Percentiles rank a stretch among this genome's conserved stretches.
Evolutionary conservation across 2,329 filamentous ascomycete genomes (phyloP).

Genomic region (Anthostomella pinea): DNA sequence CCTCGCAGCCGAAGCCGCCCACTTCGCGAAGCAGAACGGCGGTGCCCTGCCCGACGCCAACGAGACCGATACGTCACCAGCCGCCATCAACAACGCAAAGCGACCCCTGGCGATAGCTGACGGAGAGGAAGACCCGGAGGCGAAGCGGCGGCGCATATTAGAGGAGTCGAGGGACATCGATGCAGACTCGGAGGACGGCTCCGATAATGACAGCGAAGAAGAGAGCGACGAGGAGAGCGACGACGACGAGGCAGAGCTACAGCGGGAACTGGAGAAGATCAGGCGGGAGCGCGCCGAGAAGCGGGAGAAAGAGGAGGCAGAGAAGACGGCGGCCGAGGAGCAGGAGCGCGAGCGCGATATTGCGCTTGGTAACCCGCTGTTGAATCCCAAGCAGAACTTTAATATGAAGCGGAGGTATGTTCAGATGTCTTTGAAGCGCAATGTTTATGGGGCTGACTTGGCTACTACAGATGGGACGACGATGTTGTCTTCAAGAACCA

Average conservation of each 20-base stretch:
- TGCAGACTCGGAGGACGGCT: conserved; percentile 66
- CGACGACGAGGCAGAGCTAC: conserved; percentile 77
- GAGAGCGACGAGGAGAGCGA: conserved; percentile 54
- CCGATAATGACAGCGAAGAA: conserved; percentile 48
- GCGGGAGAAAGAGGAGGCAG: conserved; percentile 77
- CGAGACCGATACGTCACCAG: conserved; percentile 34
- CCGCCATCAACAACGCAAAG: conserved; percentile 54
- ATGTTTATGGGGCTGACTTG: too few species aligned
- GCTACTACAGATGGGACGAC: conserved; percentile 89
- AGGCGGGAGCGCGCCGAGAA: conserved; percentile 80
- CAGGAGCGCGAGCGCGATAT: conserved; percentile 85
- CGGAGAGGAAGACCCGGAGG: conserved; percentile 67
- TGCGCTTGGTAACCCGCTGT: conserved; percentile 84
- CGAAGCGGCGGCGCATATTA: conserved; percentile 81
- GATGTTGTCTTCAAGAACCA: conserved; percentile 99
- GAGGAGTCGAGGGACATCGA: conserved; percentile 88
- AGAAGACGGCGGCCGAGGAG: conserved; percentile 75
- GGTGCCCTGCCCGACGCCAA: conserved; percentile 44
- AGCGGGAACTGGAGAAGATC: conserved; percentile 92
- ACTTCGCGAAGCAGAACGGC: conserved; percentile 82
- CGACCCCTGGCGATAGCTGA: conserved; percentile 56
- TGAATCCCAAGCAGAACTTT: conserved; percentile 79
- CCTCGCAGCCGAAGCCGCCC: conserved; percentile 79
- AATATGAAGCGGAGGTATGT: conserved; percentile 70
- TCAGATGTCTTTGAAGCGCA: too few species aligned